Evolutionary conservation across 179 eudicot species (phyloP).

Genomic region (Beta macrorhiza): DNA sequence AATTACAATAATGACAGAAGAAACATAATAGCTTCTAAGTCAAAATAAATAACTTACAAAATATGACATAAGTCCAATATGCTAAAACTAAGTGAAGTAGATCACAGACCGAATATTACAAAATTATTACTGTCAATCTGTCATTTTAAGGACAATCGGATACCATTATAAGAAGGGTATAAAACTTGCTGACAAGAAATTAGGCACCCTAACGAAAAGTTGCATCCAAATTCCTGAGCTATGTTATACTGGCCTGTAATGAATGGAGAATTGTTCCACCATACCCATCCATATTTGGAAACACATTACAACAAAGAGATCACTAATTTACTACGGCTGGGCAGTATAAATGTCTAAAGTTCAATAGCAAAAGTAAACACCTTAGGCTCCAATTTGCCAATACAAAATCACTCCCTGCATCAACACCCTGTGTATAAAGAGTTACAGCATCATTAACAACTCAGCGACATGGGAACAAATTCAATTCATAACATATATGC

Average conservation of each 20-base stretch:
- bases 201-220: background rate
- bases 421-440: slow-evolving; percentile 43
- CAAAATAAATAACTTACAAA: background rate
- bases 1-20: slow-evolving; percentile 1
- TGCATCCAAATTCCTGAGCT: background rate
- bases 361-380: slow-evolving; percentile 31
- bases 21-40: background rate
- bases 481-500: background rate
- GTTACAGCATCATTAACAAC: slow-evolving; percentile 10
- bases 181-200: background rate
- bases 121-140: background rate
- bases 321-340: background rate
- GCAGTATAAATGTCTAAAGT: background rate
- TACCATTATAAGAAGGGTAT: background rate
- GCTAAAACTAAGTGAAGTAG: background rate
- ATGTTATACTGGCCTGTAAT: background rate
- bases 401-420: slow-evolving; percentile 38
- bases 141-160: background rate
- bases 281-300: background rate
- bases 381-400: slow-evolving; percentile 77
- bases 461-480: too few relatives aligned
- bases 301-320: background rate
- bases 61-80: background rate
- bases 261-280: background rate
- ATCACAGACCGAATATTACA: background rate